Evolutionary conservation across 805 yeast genomes (phyloP).

Genomic region (Candida sithepensis): DNA sequence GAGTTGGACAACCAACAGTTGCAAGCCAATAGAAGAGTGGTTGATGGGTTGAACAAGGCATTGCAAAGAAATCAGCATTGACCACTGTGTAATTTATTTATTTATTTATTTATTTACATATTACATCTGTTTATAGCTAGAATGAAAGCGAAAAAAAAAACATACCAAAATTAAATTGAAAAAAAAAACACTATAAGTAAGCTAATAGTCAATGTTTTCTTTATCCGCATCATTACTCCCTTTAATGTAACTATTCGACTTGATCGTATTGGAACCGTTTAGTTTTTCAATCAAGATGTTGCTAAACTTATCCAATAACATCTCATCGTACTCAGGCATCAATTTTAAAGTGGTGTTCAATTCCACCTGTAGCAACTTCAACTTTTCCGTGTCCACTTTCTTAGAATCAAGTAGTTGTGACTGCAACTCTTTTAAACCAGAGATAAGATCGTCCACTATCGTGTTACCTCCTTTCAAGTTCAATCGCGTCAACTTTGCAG

Average conservation of each 20-base stretch:
- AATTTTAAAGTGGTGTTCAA: conserved; percentile 13
- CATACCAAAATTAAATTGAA: too few relatives aligned
- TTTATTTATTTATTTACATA: conserved; percentile 4
- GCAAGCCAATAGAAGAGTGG: conserved; percentile 15
- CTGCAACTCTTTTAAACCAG: neutral
- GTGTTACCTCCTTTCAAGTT: neutral
- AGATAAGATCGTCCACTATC: neutral
- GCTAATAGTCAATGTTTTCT: conserved; percentile 12
- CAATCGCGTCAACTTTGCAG: conserved; percentile 1
- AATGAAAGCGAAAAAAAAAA: too few relatives aligned
- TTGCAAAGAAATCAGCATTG: conserved; percentile 13
- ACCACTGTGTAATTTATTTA: neutral
- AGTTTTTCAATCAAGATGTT: conserved; percentile 10
- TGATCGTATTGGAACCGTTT: neutral
- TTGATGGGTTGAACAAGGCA: conserved; percentile 22
- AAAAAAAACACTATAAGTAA: neutral
- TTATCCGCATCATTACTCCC: conserved; percentile 6
- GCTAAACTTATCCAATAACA: conserved; percentile 14
- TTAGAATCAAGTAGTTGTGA: neutral
- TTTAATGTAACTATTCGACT: neutral
- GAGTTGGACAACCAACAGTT: conserved; percentile 31
- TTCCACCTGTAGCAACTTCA: conserved; percentile 5
- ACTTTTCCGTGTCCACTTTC: neutral
- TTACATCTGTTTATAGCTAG: too few relatives aligned
- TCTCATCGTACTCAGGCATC: conserved; percentile 18